Base-by-base conservation (phyloP, 129 eudicot species). In the Gnaphalium uliginosum region DNA sequence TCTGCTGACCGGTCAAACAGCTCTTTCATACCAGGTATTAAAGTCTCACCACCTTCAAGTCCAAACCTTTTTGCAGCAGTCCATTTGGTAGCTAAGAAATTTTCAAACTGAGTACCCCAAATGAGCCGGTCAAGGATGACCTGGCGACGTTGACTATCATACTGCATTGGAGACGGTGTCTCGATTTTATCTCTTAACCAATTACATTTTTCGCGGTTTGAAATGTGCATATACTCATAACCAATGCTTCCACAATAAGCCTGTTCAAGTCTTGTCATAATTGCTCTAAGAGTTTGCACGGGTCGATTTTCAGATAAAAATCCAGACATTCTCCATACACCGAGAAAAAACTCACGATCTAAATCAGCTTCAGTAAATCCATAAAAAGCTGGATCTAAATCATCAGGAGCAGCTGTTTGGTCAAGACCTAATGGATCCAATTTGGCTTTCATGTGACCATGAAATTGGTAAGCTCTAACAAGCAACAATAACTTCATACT, bases 21-120 rank as follows among this genome's bases (percentile, higher is more conserved):
- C 79, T 95, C 96, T 82, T 95, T 95, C 99, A 95, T 91, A 29
- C 99, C 99, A 18, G 99, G 97, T 58, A 95, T 95, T 79, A 95
- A 81, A 7, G 96, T 91, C 84, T 95, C 99, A 59, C 97, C 89
- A 15, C 97, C 97, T 81, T 95, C 99, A 23, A 95, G 97, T 59
- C 97, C 99, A 72, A 95, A 95, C 68, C 99, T 83, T 68, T 93
- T 93, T 23, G 98, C 97, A 68, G 98, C 92, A 10, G 96, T 89
- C 98, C 97, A 95, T 76, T 95, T 95, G 64, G 99, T 92, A 6
- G 99, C 99, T 77, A 95, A 87, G 77, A 95, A 91, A 78, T 88
- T 95, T 79, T 91, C 99, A 72, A 95, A 95, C 69, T 95, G 99
- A 13, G 92, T 78, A 64, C 99, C 85, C 99, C 99, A 91, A 6